Evolutionary conservation across 306 rosid genomes (phyloP).

Genomic region (Lotus japonicus): DNA sequence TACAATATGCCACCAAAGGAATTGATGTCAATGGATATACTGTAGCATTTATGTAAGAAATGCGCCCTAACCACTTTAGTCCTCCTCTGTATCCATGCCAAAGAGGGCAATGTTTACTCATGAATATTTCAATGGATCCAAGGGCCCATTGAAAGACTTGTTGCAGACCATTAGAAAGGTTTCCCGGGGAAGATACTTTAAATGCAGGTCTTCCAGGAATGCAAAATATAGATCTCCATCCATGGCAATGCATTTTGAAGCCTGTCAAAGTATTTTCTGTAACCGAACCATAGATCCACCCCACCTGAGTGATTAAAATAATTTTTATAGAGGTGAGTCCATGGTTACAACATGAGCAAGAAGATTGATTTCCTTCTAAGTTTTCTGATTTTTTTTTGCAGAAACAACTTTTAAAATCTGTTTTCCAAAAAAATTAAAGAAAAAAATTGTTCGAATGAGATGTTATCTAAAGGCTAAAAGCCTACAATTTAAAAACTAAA

Average conservation of each 20-base stretch:
- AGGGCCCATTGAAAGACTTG: constrained; percentile 67
- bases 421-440: too few relatives aligned
- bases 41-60: constrained; percentile 61
- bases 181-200: constrained; percentile 38
- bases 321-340: neutral
- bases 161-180: constrained; percentile 47
- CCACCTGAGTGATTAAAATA: constrained; percentile 38
- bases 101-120: constrained; percentile 69
- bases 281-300: constrained; percentile 77
- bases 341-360: neutral
- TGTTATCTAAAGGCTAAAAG: too few relatives aligned
- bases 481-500: too few relatives aligned
- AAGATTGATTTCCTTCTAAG: neutral
- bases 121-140: constrained; percentile 67
- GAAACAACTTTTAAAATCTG: too few relatives aligned
- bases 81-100: constrained; percentile 85
- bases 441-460: too few relatives aligned
- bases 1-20: constrained; percentile 63
- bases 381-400: too few relatives aligned
- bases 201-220: constrained; percentile 53
- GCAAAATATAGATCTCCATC: constrained; percentile 77
- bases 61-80: constrained; percentile 52
- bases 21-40: constrained; percentile 69
- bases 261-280: constrained; percentile 67
- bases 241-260: constrained; percentile 77